These are phyloP conservation scores for Eremomyces bilateralis DNA, from an alignment of 495 filamentous ascomycete species.

Conservation along the genomic window DNA sequence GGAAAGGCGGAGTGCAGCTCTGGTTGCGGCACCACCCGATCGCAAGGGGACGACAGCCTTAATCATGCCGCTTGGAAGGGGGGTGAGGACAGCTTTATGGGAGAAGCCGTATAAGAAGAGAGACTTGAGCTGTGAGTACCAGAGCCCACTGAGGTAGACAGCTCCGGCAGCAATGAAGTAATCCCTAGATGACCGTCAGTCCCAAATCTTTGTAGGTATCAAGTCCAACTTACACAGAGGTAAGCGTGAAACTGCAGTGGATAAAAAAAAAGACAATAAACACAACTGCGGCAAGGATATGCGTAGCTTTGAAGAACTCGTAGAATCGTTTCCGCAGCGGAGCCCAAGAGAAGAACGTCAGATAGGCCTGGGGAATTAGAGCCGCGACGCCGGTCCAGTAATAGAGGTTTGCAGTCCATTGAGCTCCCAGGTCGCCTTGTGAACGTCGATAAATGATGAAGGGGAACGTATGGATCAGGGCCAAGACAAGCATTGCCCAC, in stretches of 20 bases:
- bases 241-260: conserved; percentile 33
- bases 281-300: conserved; percentile 28
- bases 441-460: conserved; percentile 24
- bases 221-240: conserved; percentile 25
- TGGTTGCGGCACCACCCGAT: conserved; percentile 21
- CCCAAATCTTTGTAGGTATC: neutral
- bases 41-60: conserved; percentile 2
- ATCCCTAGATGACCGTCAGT: conserved; percentile 21
- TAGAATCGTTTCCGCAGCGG: conserved; percentile 33
- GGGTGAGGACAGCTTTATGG: conserved; percentile 17
- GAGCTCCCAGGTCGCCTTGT: conserved; percentile 26
- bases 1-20: conserved; percentile 23
- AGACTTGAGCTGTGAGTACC: conserved; percentile 24
- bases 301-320: conserved; percentile 37
- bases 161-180: conserved; percentile 36
- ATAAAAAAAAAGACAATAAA: conserved; percentile 36
- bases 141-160: conserved; percentile 25
- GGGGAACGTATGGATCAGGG: conserved; percentile 15
- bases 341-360: conserved; percentile 29
- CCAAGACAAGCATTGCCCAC: conserved; percentile 11
- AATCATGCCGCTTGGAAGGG: neutral
- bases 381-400: conserved; percentile 36
- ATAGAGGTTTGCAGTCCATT: conserved; percentile 23
- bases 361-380: conserved; percentile 30
- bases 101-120: conserved; percentile 23